phyloP scores from a whole-genome alignment of 2,329 filamentous ascomycete species.

The Drechslera avenae region DNA sequence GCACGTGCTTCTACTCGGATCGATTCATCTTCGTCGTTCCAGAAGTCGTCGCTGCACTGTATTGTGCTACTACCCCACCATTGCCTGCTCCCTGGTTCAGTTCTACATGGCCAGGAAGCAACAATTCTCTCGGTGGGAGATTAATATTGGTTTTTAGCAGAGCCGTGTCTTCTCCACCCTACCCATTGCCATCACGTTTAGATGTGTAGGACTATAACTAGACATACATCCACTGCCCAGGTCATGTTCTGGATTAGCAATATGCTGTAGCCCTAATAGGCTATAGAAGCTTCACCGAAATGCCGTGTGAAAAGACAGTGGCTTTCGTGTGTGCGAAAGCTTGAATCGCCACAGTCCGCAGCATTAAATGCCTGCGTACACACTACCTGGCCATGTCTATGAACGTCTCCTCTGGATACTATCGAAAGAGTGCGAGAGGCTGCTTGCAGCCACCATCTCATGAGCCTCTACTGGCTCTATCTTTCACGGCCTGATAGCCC shows the following conservation, averaged over 20 bases:
- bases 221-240: constrained; percentile 50
- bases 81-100: constrained; percentile 57
- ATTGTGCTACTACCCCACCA: constrained; percentile 48
- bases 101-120: constrained; percentile 54
- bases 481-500: too few species aligned
- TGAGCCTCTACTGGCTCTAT: too few species aligned
- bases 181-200: constrained; percentile 47
- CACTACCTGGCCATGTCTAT: too few species aligned
- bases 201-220: constrained; percentile 55
- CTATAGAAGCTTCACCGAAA: too few species aligned
- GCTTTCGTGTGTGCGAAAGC: too few species aligned
- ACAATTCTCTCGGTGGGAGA: constrained; percentile 59
- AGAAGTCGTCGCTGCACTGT: constrained; percentile 9
- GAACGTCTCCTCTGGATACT: too few species aligned
- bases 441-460: too few species aligned
- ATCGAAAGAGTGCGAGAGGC: too few species aligned
- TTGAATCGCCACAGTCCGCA: too few species aligned
- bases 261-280: too few species aligned
- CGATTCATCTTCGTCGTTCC: constrained; percentile 27
- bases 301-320: not conserved
- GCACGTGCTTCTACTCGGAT: constrained; percentile 12
- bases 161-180: constrained; percentile 60
- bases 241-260: not conserved
- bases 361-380: too few species aligned
- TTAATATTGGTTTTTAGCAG: constrained; percentile 58